Evolutionary conservation across 495 filamentous ascomycete species (phyloP), one percentile per base, ranked within the genome.

Genomic region (Bathelium albidoporum): DNA sequence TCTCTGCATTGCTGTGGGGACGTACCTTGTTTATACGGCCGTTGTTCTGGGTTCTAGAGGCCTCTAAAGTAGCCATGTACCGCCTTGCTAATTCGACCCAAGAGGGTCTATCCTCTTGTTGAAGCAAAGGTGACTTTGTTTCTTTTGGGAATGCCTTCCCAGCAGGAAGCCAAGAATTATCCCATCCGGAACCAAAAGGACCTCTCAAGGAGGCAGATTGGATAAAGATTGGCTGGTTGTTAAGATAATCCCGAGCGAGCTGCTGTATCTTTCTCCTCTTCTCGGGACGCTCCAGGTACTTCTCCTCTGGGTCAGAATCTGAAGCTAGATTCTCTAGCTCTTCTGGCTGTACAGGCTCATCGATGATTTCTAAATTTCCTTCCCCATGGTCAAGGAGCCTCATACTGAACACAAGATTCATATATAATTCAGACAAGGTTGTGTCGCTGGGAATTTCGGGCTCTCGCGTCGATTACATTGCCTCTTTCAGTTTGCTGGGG

Each of bases 231-330:
- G 79, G 77, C 34, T 76, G 75, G 1, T 87, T 86, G 20, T 79
- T 70, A 29, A 88, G 75, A 65, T 85, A 90, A 18, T 81, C 73
- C 36, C 79, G 74, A 10, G 80, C 87, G 20, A 83, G 73, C 3
- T 75, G 73, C 70, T 90, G 87, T 61, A 84, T 82, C 68, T 82
- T 76, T 53, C 75, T 71, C 9, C 76, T 77, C 66, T 84, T 87
- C 18, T 79, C 77, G 32, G 73, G 70, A n/a, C 79, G 77, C 34
- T 70, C 66, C 14, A 69, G 60, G 32, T 81, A 77, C 24, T 79
- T 74, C 11, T 84, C 73, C 61, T 87, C 82, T 65, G 80, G 78
- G 55, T 89, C 87, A 18, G 85, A 87, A 24, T 80, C 84, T 2
- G 75, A 60, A 49, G 76, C 72, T 9, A 79, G 72, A 61, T 83